Evolutionary conservation across 352 stramenopile species (phyloP), one percentile per base, ranked within the genome.

Genomic region (Ophiocytium majus): DNA sequence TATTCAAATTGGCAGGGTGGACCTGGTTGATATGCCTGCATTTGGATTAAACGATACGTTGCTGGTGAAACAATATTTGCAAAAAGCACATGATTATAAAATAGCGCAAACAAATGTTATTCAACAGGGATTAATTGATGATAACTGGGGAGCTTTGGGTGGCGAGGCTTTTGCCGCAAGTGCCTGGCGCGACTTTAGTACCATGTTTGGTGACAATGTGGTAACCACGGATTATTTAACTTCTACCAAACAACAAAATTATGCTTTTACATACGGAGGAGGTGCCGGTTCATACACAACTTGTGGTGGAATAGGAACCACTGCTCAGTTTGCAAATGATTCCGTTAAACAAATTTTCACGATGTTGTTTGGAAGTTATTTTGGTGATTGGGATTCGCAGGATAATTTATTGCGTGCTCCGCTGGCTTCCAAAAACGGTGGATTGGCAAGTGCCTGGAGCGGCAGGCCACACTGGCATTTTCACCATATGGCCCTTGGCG

Each of bases 281-380:
- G 57, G 57, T 28, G 57, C 19, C 57, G 57, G 57, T 23, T 23
- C 19, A 23, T 71, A 23, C 28, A 71, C 57, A 23, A 71, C 19
- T 28, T 23, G 19, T 23, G 57, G 57, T 23, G 57, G 57, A 23
- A 71, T 71, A 23, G 57, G 57, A 23, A 28, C 28, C 28, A 71
- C 57, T 23, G 28, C 57, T 71, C 19, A 71, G 23, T 71, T 71
- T 71, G 28, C 57, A 28, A 71, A 23, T 71, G 23, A 23, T 71
- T 23, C 23, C 28, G 23, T 71, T 23, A 28, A 28, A 23, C 19
- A 28, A 23, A 28, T 71, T 23, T 71, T 71, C 57, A 71, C 57
- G 57, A 28, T 71, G 23, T 71, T 71, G 28, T 71, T 71, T 71
- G 57, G 57, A 71, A 71, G 57, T 28, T 71, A 71, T 71, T 71